These are phyloP conservation scores for Yamadazyma atmosphaerica DNA, from an alignment of 1,139 yeast genomes.

Conservation along the genomic window DNA sequence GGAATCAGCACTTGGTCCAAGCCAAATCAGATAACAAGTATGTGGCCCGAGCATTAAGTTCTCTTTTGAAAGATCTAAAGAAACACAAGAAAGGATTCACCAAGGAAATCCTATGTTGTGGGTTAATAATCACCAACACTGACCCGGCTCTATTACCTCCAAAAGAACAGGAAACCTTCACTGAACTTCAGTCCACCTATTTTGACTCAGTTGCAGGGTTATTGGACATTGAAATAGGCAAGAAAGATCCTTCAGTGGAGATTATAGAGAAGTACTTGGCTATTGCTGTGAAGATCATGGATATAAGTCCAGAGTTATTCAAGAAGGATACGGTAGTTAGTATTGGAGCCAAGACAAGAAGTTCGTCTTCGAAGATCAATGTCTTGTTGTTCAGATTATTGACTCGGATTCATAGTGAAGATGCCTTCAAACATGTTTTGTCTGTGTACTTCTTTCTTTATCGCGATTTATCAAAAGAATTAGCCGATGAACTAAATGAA, in stretches of 20 bases:
- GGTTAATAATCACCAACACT: constrained; percentile 6
- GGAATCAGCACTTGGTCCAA: constrained; percentile 31
- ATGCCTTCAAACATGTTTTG: constrained; percentile 8
- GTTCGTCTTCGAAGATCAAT: background rate
- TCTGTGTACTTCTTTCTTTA: constrained; percentile 6
- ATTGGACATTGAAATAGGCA: background rate
- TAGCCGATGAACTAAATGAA: constrained; percentile 4
- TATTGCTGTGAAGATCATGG: constrained; percentile 1
- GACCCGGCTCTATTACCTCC: constrained; percentile 3
- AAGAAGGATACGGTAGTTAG: background rate
- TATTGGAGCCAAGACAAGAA: background rate
- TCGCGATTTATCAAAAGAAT: background rate
- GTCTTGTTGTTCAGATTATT: constrained; percentile 8
- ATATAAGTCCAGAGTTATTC: background rate
- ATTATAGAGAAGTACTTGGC: constrained; percentile 1
- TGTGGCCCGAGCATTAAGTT: constrained; percentile 15
- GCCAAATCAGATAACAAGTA: constrained; percentile 18
- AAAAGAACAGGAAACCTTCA: background rate
- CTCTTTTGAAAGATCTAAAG: constrained; percentile 8
- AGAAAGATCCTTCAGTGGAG: background rate
- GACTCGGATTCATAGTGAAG: constrained; percentile 1
- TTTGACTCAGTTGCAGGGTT: background rate
- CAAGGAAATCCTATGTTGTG: constrained; percentile 3
- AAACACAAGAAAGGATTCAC: constrained; percentile 9
- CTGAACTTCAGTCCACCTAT: background rate